Evolutionary conservation across 2,329 filamentous ascomycete genomes (phyloP).

Genomic region (Allantophomopsis lycopodina): DNA sequence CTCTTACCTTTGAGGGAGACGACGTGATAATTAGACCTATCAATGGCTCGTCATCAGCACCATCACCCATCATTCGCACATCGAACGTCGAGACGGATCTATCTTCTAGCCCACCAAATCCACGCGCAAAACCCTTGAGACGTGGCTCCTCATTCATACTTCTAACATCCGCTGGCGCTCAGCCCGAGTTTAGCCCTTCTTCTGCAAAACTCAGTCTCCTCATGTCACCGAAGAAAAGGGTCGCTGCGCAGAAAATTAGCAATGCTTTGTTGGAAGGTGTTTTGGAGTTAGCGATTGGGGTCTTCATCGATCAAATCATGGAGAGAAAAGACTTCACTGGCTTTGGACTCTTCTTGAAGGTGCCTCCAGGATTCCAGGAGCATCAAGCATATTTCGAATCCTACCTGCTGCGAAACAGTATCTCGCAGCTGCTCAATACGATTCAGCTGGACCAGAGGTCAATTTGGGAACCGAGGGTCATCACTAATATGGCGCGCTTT

Average conservation of each 20-base stretch:
- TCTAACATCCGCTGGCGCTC: slow-evolving; percentile 54
- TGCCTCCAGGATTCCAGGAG: slow-evolving; percentile 85
- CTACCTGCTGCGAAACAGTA: slow-evolving; percentile 64
- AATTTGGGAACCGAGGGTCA: slow-evolving; percentile 65
- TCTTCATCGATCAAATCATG: slow-evolving; percentile 79
- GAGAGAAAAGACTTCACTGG: slow-evolving; percentile 82
- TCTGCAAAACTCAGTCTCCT: slow-evolving; percentile 49
- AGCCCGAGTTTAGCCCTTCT: slow-evolving; percentile 34
- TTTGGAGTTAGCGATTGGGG: slow-evolving; percentile 60
- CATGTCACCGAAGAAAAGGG: slow-evolving; percentile 42
- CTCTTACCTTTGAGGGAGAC: slow-evolving; percentile 71
- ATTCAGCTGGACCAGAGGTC: slow-evolving; percentile 60
- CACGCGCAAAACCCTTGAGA: slow-evolving; percentile 49
- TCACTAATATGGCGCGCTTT: slow-evolving; percentile 79
- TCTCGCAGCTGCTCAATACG: slow-evolving; percentile 55
- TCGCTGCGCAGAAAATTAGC: slow-evolving; percentile 36
- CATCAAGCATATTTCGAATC: slow-evolving; percentile 94
- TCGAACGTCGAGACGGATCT: slow-evolving; percentile 40
- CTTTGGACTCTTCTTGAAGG: slow-evolving; percentile 72
- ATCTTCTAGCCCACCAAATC: slow-evolving; percentile 25
- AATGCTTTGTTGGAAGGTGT: slow-evolving; percentile 64
- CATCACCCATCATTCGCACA: slow-evolving; percentile 61
- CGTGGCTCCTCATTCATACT: slow-evolving; percentile 87
- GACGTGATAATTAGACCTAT: slow-evolving; percentile 63
- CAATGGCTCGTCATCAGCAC: slow-evolving; percentile 39